Evolutionary conservation across 164 flowering plant species (phyloP), one percentile per base, ranked within the genome.

Genomic region (Aristolochia fimbriata): DNA sequence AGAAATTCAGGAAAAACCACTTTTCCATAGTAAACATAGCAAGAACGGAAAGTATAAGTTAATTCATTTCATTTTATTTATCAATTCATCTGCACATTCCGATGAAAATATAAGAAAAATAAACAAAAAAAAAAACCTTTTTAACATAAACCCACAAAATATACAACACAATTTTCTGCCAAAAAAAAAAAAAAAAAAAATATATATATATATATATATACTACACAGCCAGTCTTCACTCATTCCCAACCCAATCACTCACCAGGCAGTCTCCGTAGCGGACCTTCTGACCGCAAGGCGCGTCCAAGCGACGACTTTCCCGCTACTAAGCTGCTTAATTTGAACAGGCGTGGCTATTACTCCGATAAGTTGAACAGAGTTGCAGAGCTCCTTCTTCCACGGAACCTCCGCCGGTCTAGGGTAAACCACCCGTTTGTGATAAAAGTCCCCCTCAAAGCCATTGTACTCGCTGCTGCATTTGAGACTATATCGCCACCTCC

Each of bases 301-400:
- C 2, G 88, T 81, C 82, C 83, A 85, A n/a, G 91, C 96, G 1
- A 88, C 45, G 37, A 71, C 81, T 72, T 91, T 91, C 8, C 94
- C 96, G 61, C 90, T 80, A 58, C 64, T 67, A 33, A 88, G 74
- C 33, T 85, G 80, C 78, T 76, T 86, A 54, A 85, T 71, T 60
- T 91, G 85, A 11, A 88, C 75, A 4, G 92, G 80, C 27, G 76
- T 55, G 2, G 81, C 94, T 8, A 91, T 86, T 12, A 54, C 56
- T 11, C 98, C 98, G 53, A 91, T 86, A 46, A 91, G 86, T 45
- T 76, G 75, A 15, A 88, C 90, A 12, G 80, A 37, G 64, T 91
- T 88, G 56, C 76, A 69, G 50, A 84, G 77, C 74, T 91, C 97
- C 72, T 88, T 88, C 68, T 70, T 81, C 97, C 97, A 91, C 30